Conservation (phyloP, 1,284 basidiomycete genomes). For the Cryptococcus sp. region DNA sequence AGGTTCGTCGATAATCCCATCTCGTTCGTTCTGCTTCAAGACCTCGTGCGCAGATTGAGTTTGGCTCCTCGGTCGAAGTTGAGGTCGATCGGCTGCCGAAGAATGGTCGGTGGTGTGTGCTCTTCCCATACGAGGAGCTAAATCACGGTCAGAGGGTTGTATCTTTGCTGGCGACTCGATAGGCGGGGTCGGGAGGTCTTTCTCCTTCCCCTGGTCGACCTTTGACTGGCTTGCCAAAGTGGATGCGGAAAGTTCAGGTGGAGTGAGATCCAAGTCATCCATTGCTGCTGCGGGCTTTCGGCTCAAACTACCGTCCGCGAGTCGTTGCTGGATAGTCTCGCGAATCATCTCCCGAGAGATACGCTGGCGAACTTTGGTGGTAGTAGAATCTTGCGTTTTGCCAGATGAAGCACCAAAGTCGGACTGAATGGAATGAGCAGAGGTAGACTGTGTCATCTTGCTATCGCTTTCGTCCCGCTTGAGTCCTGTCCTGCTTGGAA, state of each 20-base stretch:
- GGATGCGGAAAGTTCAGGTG: not conserved
- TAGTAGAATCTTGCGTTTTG: constrained; percentile 29
- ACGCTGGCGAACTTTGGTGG: constrained; percentile 45
- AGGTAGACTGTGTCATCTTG: constrained; percentile 7
- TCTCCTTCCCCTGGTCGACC: constrained; percentile 7
- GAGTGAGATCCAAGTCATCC: constrained; percentile 3
- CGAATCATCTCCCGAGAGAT: constrained; percentile 52
- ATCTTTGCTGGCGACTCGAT: constrained; percentile 7
- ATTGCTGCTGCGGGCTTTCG: constrained; percentile 18
- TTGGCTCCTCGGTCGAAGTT: constrained; percentile 28
- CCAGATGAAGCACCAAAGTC: constrained; percentile 14
- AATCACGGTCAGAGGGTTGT: constrained; percentile 11
- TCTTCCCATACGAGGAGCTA: constrained; percentile 33
- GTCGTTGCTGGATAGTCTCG: constrained; percentile 47
- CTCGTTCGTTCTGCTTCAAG: constrained; percentile 22
- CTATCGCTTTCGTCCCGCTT: not conserved
- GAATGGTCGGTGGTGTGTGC: constrained; percentile 29
- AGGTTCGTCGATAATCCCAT: constrained; percentile 32
- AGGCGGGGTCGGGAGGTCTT: constrained; percentile 19
- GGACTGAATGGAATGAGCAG: constrained; percentile 9
- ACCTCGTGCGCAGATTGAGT: constrained; percentile 42
- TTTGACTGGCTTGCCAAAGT: not conserved
- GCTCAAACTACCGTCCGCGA: constrained; percentile 40
- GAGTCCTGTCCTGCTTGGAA: not conserved
- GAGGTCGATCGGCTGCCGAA: constrained; percentile 15